Evolutionary conservation across 2,329 filamentous ascomycete genomes (phyloP).

Genomic region (Trichoderma cornu-damae): DNA sequence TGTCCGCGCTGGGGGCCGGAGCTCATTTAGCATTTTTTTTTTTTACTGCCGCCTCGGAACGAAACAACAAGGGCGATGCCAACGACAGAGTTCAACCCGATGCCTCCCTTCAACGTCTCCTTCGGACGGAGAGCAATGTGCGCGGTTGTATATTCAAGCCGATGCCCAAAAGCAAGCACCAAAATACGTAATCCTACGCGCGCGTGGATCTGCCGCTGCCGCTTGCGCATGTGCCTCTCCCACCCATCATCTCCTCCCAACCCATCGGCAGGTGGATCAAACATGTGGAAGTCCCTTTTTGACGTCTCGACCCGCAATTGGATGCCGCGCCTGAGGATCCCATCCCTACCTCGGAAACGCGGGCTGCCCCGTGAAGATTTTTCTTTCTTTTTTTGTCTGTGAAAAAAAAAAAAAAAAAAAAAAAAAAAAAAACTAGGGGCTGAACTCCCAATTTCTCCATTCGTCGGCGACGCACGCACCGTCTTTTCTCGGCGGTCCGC

Average conservation of each 20-base stretch:
- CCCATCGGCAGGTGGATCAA: slow-evolving; percentile 11
- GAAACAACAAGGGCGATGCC: neutral
- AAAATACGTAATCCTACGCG: too few species aligned
- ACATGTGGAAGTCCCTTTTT: neutral
- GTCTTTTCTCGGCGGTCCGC: slow-evolving; percentile 8
- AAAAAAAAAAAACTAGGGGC: neutral
- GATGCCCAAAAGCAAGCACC: neutral
- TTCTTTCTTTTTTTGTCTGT: too few species aligned
- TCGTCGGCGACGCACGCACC: slow-evolving; percentile 1
- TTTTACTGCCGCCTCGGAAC: neutral
- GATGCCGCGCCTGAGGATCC: neutral
- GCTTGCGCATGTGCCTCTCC: slow-evolving; percentile 9
- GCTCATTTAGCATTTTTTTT: neutral
- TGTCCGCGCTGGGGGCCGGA: neutral
- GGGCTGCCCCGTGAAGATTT: slow-evolving; percentile 8
- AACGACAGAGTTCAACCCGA: too few species aligned
- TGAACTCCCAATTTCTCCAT: slow-evolving; percentile 11
- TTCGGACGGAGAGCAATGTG: neutral
- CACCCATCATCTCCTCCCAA: slow-evolving; percentile 4
- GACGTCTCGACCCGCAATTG: neutral
- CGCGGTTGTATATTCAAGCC: neutral
- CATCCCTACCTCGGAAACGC: slow-evolving; percentile 14
- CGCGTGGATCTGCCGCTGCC: slow-evolving; percentile 18
- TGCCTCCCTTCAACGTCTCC: neutral
- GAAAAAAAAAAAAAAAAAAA: neutral